Percentiles rank a stretch among this genome's conserved stretches.
Conservation (phyloP, 495 filamentous ascomycete species). For the Staphylotrichum longicolle region DNA sequence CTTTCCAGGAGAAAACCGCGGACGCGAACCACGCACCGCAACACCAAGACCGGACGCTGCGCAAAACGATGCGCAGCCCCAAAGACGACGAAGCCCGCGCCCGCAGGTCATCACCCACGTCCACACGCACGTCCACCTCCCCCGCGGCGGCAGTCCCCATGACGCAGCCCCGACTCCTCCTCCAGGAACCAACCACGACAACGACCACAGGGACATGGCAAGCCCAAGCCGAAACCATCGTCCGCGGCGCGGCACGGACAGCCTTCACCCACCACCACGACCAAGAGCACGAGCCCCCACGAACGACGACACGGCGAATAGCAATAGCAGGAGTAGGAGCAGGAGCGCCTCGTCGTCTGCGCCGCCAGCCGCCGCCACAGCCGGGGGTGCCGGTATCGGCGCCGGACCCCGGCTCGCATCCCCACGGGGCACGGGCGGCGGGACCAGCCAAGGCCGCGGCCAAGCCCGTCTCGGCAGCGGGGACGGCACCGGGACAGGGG, state of each 20-base stretch:
- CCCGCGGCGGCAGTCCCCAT: neutral
- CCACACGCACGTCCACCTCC: slow-evolving; percentile 26
- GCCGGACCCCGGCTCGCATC: neutral
- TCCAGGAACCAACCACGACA: too few relatives aligned
- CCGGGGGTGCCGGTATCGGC: slow-evolving; percentile 15
- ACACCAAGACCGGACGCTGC: slow-evolving; percentile 22
- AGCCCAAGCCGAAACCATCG: slow-evolving; percentile 23
- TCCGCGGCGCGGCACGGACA: slow-evolving; percentile 30
- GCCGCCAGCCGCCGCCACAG: too few relatives aligned
- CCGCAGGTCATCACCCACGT: slow-evolving; percentile 23
- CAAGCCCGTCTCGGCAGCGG: slow-evolving; percentile 7
- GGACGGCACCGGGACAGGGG: neutral
- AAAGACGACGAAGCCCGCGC: slow-evolving; percentile 4
- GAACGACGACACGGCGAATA: neutral
- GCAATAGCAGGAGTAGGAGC: too few relatives aligned
- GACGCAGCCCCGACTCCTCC: neutral
- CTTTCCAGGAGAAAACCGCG: neutral
- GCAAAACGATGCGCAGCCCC: slow-evolving; percentile 30
- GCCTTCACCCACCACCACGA: slow-evolving; percentile 23
- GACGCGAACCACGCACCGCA: neutral
- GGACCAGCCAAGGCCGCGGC: slow-evolving; percentile 15
- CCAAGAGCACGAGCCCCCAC: too few relatives aligned
- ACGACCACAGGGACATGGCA: neutral
- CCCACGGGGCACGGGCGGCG: slow-evolving; percentile 8
- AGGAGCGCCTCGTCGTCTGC: too few relatives aligned